Evolutionary conservation across 352 stramenopile genomes (phyloP), one percentile per base, ranked within the genome.

Genomic region (Phytophthora sp.): DNA sequence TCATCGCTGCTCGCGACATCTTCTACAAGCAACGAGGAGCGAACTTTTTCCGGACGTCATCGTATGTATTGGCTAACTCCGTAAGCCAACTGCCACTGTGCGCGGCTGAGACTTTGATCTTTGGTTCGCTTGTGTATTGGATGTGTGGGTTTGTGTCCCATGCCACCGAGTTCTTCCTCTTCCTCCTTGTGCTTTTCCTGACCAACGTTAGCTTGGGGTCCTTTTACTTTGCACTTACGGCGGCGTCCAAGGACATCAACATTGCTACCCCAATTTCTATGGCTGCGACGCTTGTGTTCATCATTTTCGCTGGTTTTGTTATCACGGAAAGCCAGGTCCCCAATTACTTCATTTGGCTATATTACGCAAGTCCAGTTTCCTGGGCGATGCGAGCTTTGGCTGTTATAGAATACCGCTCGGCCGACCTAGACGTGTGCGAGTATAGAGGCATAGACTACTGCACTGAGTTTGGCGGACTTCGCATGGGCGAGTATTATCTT

Each of bases 51-150:
- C 77, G 79, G 11, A 74, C 84, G 11, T 84, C 72, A 8, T 74
- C 76, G 12, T 95, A 89, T 50, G 74, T 94, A 23, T 39, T 95
- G 41, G 82, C 70, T 5, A 73, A 60, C 26, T 75, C 57, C 4
- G 31, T 79, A 20, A 68, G 72, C 10, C 62, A 80, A 21, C 30
- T 86, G 4, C 66, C 79, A 48, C 57, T 85, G 35, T 61, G 62
- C 60, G 12, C 77, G 11, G 60, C 88, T 21, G 87, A 96, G 69
- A 80, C 82, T 1, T 49, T 94, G 15, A 64, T 93, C 13, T 97
- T 94, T 67, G 87, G 84, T 20, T 89, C 74, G 8, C 66, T 97
- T 23, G 51, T 96, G 11, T 97, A 97, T 53, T 97, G 80, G 73
- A 91, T 95, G 72, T 79, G 89, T 48, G 89, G 89, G 24, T 84